A percentile compares a stretch with the other conserved stretches of the same genome.
Evolutionary conservation across 305 asterid genomes (phyloP).

Genomic region (Withania somnifera): DNA sequence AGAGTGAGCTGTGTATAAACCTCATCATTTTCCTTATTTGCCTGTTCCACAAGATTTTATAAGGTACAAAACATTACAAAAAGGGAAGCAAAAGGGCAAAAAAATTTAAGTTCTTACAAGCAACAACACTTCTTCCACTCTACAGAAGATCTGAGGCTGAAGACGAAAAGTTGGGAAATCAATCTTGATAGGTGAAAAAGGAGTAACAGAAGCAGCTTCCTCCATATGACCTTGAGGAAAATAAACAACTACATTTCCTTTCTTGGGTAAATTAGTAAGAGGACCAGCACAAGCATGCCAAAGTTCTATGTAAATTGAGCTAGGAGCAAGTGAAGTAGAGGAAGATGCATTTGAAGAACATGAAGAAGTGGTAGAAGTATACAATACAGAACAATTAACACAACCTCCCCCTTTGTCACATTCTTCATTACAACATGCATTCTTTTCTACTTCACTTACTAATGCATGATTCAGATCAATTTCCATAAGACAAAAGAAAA

Average conservation of each 20-base stretch:
- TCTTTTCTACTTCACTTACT: constrained; percentile 50
- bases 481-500: no score
- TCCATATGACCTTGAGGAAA: constrained; percentile 93
- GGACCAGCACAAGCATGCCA: constrained; percentile 99
- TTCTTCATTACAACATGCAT: constrained; percentile 51
- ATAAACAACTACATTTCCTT: constrained; percentile 73
- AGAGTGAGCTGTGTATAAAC: constrained; percentile 78
- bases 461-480: constrained; percentile 73
- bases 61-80: background rate
- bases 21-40: constrained; percentile 95
- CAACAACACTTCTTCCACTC: constrained; percentile 69
- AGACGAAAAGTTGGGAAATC: constrained; percentile 65
- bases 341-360: constrained; percentile 61
- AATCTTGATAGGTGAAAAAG: constrained; percentile 53
- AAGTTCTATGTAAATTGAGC: constrained; percentile 62
- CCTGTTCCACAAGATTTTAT: constrained; percentile 33
- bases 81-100: background rate
- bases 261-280: constrained; percentile 61
- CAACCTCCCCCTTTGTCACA: constrained; percentile 51
- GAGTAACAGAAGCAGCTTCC: constrained; percentile 48
- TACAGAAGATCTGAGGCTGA: constrained; percentile 86
- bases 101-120: constrained; percentile 43
- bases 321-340: constrained; percentile 12
- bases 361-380: constrained; percentile 47
- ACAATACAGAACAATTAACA: constrained; percentile 37